Percentiles rank a stretch among this genome's conserved stretches.
Conservation (phyloP, 768 basidiomycete species). For the Lactifluus subvellereus region DNA sequence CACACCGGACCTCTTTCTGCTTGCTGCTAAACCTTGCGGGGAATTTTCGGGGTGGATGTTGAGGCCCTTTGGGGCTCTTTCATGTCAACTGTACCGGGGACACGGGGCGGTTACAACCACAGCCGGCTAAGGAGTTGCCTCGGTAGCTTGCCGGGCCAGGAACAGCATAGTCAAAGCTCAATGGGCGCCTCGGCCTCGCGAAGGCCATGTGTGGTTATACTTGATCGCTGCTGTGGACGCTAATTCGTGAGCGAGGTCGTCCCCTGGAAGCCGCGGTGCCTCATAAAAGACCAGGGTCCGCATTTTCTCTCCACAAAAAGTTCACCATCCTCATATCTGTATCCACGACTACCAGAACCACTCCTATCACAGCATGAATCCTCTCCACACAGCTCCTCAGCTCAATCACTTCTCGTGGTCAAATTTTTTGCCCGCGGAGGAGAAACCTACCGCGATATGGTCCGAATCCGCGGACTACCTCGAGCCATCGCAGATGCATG, state of each 20-base stretch:
- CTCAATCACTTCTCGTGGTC: neutral
- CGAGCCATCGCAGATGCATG: neutral
- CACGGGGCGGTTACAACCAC: neutral
- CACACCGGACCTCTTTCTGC: neutral
- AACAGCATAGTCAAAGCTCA: too few relatives aligned
- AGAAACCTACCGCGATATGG: neutral
- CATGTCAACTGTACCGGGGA: neutral
- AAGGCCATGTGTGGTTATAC: too few relatives aligned
- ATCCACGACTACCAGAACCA: neutral
- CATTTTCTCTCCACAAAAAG: neutral
- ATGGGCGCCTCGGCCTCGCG: too few relatives aligned
- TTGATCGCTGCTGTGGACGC: neutral
- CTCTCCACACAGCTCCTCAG: neutral
- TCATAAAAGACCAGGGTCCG: neutral
- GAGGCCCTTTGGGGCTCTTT: neutral
- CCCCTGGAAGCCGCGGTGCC: neutral
- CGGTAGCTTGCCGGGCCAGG: too few relatives aligned
- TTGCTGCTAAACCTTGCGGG: neutral
- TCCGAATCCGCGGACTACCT: neutral
- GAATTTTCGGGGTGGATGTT: neutral
- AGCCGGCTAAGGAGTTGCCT: neutral
- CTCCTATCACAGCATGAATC: neutral
- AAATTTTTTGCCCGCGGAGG: neutral
- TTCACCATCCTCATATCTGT: neutral
- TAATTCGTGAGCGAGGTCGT: neutral